Conservation (phyloP, 345 rosid genomes). For the Populus euphratica region DNA sequence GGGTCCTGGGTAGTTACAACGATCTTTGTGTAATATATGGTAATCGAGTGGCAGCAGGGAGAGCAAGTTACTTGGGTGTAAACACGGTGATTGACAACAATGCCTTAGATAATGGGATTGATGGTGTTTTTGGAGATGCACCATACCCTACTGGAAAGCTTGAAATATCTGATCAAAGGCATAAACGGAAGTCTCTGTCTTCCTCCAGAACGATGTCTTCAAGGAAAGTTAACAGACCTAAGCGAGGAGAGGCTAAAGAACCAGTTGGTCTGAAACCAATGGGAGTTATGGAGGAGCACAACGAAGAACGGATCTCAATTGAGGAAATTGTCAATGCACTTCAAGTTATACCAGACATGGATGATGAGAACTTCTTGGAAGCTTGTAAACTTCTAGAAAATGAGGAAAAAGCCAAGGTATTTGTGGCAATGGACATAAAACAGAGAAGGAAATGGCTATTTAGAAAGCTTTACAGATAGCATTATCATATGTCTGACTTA, state of each 20-base stretch:
- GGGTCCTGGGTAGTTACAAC: conserved; percentile 17
- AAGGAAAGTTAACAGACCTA: conserved; percentile 27
- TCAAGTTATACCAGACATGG: conserved; percentile 44
- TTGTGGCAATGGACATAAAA: conserved; percentile 40
- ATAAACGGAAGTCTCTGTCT: conserved; percentile 25
- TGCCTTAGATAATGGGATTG: conserved; percentile 14
- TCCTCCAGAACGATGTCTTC: conserved; percentile 15
- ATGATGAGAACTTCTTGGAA: conserved; percentile 46
- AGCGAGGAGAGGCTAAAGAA: conserved; percentile 19
- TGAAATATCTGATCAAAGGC: conserved; percentile 18
- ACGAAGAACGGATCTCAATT: conserved; percentile 23
- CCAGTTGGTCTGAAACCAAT: conserved; percentile 8
- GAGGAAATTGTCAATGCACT: conserved; percentile 47
- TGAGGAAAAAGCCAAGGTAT: conserved; percentile 35
- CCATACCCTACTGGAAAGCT: conserved; percentile 22
- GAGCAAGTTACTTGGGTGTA: conserved; percentile 13
- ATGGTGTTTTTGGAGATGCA: conserved; percentile 21
- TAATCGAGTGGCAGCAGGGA: background rate
- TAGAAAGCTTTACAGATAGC: conserved; percentile 14
- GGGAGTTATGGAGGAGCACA: background rate
- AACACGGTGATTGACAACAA: conserved; percentile 18
- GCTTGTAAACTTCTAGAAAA: conserved; percentile 46
- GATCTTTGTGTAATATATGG: conserved; percentile 26
- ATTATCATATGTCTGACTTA: background rate
- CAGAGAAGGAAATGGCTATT: conserved; percentile 37